Conservation (phyloP, 2,329 filamentous ascomycete genomes). For the Emmonsiellopsis sp. region DNA sequence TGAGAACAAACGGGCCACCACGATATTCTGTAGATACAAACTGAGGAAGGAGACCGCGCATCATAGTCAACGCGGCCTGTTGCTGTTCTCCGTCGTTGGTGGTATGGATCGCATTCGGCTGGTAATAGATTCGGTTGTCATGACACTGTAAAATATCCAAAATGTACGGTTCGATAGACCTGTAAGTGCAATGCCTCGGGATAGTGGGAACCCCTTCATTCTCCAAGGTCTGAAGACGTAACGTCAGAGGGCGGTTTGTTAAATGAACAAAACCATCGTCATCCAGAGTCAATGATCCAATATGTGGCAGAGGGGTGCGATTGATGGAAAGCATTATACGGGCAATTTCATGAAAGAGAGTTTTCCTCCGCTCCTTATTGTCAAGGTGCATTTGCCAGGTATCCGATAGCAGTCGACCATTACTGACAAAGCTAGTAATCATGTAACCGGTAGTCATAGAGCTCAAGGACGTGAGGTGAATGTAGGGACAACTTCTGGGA, state of each 20-base stretch:
- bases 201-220: constrained; percentile 17
- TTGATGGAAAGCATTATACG: constrained; percentile 11
- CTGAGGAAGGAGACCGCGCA: constrained; percentile 19
- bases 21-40: constrained; percentile 22
- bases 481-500: constrained; percentile 17
- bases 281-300: constrained; percentile 25
- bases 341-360: constrained; percentile 13
- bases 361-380: neutral
- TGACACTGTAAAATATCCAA: constrained; percentile 14
- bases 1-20: constrained; percentile 27
- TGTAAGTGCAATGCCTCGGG: constrained; percentile 12
- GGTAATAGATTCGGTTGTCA: constrained; percentile 15
- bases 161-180: constrained; percentile 13
- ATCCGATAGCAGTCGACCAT: constrained; percentile 14
- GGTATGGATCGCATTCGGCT: constrained; percentile 19
- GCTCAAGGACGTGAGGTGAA: constrained; percentile 10
- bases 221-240: constrained; percentile 13
- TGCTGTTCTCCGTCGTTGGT: constrained; percentile 11
- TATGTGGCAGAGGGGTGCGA: constrained; percentile 18
- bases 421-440: constrained; percentile 22
- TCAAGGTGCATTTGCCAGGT: neutral
- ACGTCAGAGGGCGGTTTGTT: constrained; percentile 17
- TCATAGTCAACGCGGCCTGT: constrained; percentile 18
- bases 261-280: constrained; percentile 14
- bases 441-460: constrained; percentile 20